Conservation (phyloP, 495 filamentous ascomycete species). For the Xylaria scruposa region DNA sequence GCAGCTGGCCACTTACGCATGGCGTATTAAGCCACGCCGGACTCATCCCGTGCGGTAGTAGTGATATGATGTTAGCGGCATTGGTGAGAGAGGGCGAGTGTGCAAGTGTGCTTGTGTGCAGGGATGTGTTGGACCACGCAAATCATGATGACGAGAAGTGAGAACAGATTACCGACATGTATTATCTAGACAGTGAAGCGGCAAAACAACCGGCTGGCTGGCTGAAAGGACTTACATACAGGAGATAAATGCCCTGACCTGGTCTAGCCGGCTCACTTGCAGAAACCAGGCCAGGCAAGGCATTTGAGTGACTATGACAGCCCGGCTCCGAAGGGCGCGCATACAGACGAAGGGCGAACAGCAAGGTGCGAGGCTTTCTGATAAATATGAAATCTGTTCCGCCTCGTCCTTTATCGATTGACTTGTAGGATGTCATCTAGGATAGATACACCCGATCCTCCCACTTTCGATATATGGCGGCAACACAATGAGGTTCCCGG, state of each 20-base stretch:
- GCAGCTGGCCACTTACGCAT: conserved; percentile 12
- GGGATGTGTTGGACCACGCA: conserved; percentile 21
- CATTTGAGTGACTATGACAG: background rate
- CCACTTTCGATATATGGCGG: background rate
- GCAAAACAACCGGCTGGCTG: conserved; percentile 13
- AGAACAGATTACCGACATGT: conserved; percentile 10
- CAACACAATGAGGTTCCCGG: background rate
- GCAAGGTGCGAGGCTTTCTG: conserved; percentile 11
- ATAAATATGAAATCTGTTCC: background rate
- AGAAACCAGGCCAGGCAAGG: background rate
- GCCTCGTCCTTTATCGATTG: background rate
- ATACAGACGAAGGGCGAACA: background rate
- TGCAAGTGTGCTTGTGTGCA: background rate
- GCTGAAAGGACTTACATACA: background rate
- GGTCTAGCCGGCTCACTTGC: background rate
- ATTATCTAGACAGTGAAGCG: conserved; percentile 8
- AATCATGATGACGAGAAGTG: conserved; percentile 20
- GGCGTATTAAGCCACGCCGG: conserved; percentile 5
- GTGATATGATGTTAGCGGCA: conserved; percentile 20
- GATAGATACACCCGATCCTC: background rate
- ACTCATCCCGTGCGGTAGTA: conserved; percentile 8
- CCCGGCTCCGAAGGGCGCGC: background rate
- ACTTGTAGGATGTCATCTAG: background rate
- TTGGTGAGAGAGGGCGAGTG: conserved; percentile 12
- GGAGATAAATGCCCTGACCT: conserved; percentile 1